These are phyloP conservation scores for Strobilomyces dryophilus DNA, from an alignment of 768 basidiomycete species.

Conservation along the genomic window DNA sequence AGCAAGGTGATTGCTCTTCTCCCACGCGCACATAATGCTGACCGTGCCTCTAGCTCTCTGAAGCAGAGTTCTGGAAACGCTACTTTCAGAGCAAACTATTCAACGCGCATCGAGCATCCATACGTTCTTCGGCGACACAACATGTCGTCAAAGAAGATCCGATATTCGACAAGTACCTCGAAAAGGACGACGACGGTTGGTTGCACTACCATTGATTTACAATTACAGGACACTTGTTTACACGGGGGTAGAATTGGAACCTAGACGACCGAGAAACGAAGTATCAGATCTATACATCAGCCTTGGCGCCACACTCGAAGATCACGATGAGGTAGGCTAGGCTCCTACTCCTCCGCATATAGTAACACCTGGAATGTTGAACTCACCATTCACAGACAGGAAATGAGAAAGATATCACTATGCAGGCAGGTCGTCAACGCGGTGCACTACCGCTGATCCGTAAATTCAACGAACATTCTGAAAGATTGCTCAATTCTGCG, in stretches of 20 bases:
- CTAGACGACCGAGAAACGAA: too few relatives aligned
- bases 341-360: background rate
- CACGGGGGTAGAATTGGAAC: too few relatives aligned
- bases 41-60: conserved; percentile 50
- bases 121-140: conserved; percentile 81
- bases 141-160: conserved; percentile 87
- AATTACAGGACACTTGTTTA: too few relatives aligned
- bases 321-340: conserved; percentile 74
- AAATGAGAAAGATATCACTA: conserved; percentile 87
- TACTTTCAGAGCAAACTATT: conserved; percentile 99
- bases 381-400: conserved; percentile 54
- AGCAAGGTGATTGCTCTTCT: conserved; percentile 50
- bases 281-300: too few relatives aligned
- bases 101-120: conserved; percentile 87
- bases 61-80: conserved; percentile 93
- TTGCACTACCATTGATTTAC: too few relatives aligned
- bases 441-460: conserved; percentile 89
- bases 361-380: background rate
- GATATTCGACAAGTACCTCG: conserved; percentile 95
- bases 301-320: conserved; percentile 83
- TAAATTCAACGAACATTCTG: conserved; percentile 97
- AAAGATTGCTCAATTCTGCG: conserved; percentile 77
- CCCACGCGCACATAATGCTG: background rate
- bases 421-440: conserved; percentile 90
- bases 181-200: conserved; percentile 87